These are phyloP conservation scores for Zea luxurians DNA, from an alignment of 176 grass and related monocot species.

Conservation along the genomic window DNA sequence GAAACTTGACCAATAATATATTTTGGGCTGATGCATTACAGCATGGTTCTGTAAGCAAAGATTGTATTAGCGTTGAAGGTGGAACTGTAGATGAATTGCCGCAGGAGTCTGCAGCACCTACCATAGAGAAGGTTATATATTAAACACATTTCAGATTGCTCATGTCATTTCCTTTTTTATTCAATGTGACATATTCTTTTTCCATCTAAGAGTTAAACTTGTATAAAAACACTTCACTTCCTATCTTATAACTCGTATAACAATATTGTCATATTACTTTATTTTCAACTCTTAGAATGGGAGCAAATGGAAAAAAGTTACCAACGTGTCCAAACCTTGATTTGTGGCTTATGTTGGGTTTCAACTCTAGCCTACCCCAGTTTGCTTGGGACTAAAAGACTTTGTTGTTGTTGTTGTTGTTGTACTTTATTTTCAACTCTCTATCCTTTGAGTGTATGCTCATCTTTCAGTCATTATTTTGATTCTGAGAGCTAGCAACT, in stretches of 20 bases:
- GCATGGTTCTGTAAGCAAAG: slow-evolving; percentile 42
- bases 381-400: too few species aligned
- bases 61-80: slow-evolving; percentile 12
- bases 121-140: slow-evolving; percentile 42
- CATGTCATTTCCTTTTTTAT: slow-evolving; percentile 26
- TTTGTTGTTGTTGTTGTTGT: too few species aligned
- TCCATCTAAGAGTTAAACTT: slow-evolving; percentile 6
- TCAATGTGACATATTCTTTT: slow-evolving; percentile 22
- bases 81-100: slow-evolving; percentile 29
- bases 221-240: neutral
- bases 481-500: slow-evolving; percentile 11
- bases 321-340: too few species aligned
- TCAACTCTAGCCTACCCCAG: too few species aligned
- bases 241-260: slow-evolving; percentile 1
- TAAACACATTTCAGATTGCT: slow-evolving; percentile 26
- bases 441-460: neutral
- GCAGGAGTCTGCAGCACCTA: slow-evolving; percentile 26
- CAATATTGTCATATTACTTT: neutral
- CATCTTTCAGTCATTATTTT: neutral
- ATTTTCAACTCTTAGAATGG: neutral
- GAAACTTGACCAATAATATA: slow-evolving; percentile 6
- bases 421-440: neutral
- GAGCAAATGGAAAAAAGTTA: too few species aligned
- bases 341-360: too few species aligned
- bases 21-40: slow-evolving; percentile 31